Evolutionary conservation across 202 grass and related monocot genomes (phyloP).

Genomic region (Brachypodium distachyon): DNA sequence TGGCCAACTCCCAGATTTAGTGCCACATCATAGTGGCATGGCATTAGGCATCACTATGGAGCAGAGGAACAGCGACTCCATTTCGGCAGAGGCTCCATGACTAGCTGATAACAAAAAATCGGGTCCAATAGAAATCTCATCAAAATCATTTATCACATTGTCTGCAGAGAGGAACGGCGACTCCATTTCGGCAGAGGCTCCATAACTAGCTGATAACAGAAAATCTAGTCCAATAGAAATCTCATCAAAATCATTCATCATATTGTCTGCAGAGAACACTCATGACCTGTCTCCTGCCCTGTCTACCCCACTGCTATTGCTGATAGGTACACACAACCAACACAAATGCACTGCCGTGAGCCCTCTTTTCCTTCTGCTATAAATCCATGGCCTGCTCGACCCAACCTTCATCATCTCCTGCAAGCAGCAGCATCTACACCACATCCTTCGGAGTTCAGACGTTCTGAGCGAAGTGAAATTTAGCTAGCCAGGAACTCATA

Average conservation of each 20-base stretch:
- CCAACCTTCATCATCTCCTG: background rate
- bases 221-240: background rate
- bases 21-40: background rate
- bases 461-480: background rate
- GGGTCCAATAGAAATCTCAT: background rate
- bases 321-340: background rate
- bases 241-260: background rate
- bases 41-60: background rate
- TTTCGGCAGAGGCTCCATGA: no score
- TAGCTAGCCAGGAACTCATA: background rate
- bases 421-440: background rate
- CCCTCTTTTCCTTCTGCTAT: conserved; percentile 23
- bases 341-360: background rate
- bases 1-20: background rate
- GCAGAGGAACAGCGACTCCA: no score
- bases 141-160: background rate
- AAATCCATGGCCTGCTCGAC: background rate
- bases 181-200: no score
- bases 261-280: background rate
- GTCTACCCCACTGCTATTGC: background rate
- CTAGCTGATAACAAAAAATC: no score
- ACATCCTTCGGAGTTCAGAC: background rate
- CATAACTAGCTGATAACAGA: no score
- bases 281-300: conserved; percentile 27
- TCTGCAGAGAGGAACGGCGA: no score